Conservation (phyloP, 768 basidiomycete species). For the Trametes meyenii region DNA sequence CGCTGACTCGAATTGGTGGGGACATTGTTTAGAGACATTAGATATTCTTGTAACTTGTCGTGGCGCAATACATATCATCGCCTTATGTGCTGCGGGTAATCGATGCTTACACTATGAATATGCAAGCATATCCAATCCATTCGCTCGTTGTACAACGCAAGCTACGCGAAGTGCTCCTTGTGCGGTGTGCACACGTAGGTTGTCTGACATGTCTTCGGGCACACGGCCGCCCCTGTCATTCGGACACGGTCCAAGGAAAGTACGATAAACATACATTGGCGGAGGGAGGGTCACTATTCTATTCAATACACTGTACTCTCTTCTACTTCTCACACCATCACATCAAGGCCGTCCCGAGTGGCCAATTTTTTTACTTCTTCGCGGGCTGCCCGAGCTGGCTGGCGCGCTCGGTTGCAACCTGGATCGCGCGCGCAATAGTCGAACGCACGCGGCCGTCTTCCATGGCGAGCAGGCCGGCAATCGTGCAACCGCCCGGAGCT, state of each 20-base stretch:
- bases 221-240: too few relatives aligned
- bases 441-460: constrained; percentile 94
- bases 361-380: constrained; percentile 45
- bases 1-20: constrained; percentile 15
- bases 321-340: neutral
- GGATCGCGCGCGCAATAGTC: constrained; percentile 93
- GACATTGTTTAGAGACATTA: neutral
- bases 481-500: constrained; percentile 99
- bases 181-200: too few relatives aligned
- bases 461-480: constrained; percentile 92
- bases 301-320: constrained; percentile 1
- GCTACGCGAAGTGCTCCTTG: too few relatives aligned
- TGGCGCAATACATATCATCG: neutral
- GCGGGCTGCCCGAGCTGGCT: constrained; percentile 77
- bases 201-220: too few relatives aligned
- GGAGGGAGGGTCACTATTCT: neutral
- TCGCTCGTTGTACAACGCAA: neutral
- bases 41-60: neutral
- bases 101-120: too few relatives aligned
- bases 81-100: too few relatives aligned
- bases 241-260: too few relatives aligned
- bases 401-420: constrained; percentile 89
- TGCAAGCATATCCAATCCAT: too few relatives aligned
- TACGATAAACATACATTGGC: too few relatives aligned
- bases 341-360: too few relatives aligned